Base-by-base conservation (phyloP, 225 moss, liverwort and hornwort genomes). In the Pseudisothecium myosuroides region DNA sequence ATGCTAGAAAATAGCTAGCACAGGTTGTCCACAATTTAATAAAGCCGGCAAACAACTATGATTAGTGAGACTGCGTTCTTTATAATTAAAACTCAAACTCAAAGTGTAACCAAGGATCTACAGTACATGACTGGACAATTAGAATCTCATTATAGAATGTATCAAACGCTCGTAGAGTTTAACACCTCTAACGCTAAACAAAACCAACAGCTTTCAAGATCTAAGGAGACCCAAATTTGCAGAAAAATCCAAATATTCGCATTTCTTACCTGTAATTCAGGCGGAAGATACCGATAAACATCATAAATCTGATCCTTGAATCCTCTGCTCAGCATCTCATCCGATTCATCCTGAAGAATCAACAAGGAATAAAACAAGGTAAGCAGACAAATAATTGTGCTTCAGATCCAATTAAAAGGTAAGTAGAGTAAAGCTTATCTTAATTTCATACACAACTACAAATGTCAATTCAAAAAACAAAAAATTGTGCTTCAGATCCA, bases 261-360 rank as follows among this genome's bases (percentile, higher is more conserved):
- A 83, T 55, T 80, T 60, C 86, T 79, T 91, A 97, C 98, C 94
- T 97, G 98, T 63, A 98, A 91, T 56, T 97, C 96, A 60, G 98
- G 97, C 31, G 97, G 96, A 22, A 98, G 94, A 90, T 96, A 97
- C 79, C 96, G 95, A 87, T 97, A 98, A 7, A 98, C 97, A 91
- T 98, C 97, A 67, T 98, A 98, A 83, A 98, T 98, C 90, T 98
- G 98, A 74, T 98, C 98, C 89, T 95, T 95, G 83, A 98, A 98
- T 59, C 97, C 98, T 92, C 98, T 94, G 92, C 97, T 97, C 78
- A 98, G 93, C 98, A 98, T 98, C 85, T 98, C 98, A 88, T 98
- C 98, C 47, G 97, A 97, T 86, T 98, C 98, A 90, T 98, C 98
- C 98, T 93, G 88, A 68, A 83, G 16, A 81, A 89, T 61, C 69